Evolutionary conservation across 2,329 filamentous ascomycete species (phyloP), one percentile per base, ranked within the genome.

Genomic region (Colletotrichum ledebouriae): DNA sequence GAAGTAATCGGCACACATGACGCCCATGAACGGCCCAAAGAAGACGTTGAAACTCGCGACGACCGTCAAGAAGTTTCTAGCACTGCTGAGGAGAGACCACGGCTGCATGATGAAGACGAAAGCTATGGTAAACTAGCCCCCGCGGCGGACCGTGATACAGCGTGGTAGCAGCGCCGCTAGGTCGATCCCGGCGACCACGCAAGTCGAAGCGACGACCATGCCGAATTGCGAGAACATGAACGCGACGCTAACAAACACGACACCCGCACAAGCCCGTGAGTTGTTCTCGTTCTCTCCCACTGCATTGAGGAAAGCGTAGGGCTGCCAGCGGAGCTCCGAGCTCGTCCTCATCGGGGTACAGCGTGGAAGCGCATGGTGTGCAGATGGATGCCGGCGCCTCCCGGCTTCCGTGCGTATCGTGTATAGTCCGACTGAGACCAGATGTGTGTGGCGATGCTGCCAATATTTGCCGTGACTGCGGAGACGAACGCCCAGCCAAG

Each of bases 1-100:
- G 71, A 76, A 74, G 72, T 74, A 75, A 67, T 79, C 76, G 22
- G 72, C 63, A 29, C 77, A 74, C 75, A 78, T 77, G 11, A 79
- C 73, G 3, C 75, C 77, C 22, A 76, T 76, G 22, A 78, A 68
- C 2, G 76, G 75, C 25, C 76, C 76, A 20, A 79, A 70, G 70
- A 79, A 79, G 47, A 80, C 73, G 42, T 71, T 63, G 52, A 75
- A 75, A 25, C 73, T 74, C 10, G 70, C 70, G 13, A 75, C 57
- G 62, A 75, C 73, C 6, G 70, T 71, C 25, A 71, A 66, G 67
- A 75, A 75, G 22, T 70, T 73, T 3, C 71, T 63, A 3, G 71
- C 70, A 25, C 57, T 63, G 57, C 59, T 63, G 53, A 63, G 59
- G 10, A 64, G 41, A 6, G 55, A 62, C 71, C 67, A 72, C 4